Conservation (phyloP, 192 early-diverging fungal species). For the Coemansia sp. region DNA sequence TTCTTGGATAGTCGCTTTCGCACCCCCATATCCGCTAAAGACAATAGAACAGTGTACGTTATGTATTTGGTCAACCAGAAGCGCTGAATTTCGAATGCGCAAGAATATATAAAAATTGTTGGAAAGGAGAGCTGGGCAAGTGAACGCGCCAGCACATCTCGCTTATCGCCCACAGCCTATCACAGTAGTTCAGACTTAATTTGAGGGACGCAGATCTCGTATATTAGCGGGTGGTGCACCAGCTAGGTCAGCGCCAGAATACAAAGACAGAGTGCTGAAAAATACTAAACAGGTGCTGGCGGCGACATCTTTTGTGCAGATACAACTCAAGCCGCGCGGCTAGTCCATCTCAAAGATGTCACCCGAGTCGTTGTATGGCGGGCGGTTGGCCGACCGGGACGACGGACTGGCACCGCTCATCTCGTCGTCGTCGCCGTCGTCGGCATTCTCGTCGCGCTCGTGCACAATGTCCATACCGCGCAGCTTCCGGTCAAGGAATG, state of each 20-base stretch:
- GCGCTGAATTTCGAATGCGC: not conserved
- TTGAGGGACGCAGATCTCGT: too few species aligned
- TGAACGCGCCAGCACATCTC: not conserved
- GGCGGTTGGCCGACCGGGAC: not conserved
- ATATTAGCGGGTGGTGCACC: too few species aligned
- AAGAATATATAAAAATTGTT: not conserved
- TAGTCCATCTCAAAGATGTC: conserved; percentile 36
- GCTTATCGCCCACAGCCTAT: not conserved
- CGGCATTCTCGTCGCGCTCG: conserved; percentile 8
- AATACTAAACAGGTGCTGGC: not conserved
- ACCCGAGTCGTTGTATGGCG: conserved; percentile 8
- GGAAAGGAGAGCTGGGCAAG: not conserved
- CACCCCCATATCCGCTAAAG: conserved; percentile 23
- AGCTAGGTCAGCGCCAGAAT: not conserved
- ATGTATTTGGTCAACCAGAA: not conserved
- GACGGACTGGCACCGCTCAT: conserved; percentile 7
- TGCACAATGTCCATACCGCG: conserved; percentile 12
- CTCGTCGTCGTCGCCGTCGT: conserved; percentile 13
- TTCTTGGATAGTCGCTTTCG: conserved; percentile 38
- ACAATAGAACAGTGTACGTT: not conserved
- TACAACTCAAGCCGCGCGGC: not conserved
- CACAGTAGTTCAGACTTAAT: too few species aligned
- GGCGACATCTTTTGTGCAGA: not conserved
- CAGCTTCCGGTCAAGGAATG: conserved; percentile 21
- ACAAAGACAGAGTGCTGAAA: not conserved